phyloP scores from a whole-genome alignment of 1,284 basidiomycete genomes.

The Rhizoctonia solani region DNA sequence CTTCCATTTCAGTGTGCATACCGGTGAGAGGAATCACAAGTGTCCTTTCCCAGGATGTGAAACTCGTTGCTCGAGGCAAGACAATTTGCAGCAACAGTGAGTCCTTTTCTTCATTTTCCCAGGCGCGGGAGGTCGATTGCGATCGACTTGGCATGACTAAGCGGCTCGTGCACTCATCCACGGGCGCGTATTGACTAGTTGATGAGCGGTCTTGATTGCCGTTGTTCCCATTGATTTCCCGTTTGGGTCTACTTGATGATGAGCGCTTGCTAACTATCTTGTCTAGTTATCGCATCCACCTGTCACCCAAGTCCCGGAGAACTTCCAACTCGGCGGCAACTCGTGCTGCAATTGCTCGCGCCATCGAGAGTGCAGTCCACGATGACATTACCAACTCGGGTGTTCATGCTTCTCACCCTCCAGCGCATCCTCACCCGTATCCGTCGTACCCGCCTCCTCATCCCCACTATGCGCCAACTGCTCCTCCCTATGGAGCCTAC shows the following conservation, averaged over 20 bases:
- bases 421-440: constrained; percentile 17
- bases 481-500: constrained; percentile 24
- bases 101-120: constrained; percentile 45
- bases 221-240: neutral
- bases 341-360: constrained; percentile 38
- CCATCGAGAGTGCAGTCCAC: constrained; percentile 35
- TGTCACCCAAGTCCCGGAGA: constrained; percentile 39
- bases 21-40: constrained; percentile 78
- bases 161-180: neutral
- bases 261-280: neutral
- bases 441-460: constrained; percentile 13
- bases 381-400: constrained; percentile 5
- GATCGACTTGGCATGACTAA: constrained; percentile 7
- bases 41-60: constrained; percentile 83
- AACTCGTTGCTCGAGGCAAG: constrained; percentile 76
- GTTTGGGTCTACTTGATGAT: neutral
- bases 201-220: constrained; percentile 11
- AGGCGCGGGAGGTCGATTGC: neutral
- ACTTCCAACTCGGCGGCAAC: constrained; percentile 38
- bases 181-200: neutral
- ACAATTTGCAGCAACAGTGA: constrained; percentile 83
- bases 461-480: constrained; percentile 13
- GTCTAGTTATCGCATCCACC: constrained; percentile 40
- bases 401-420: constrained; percentile 20
- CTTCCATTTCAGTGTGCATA: constrained; percentile 57